These are phyloP conservation scores for Diversispora eburnea DNA, from an alignment of 192 early-diverging fungal species.

Conservation along the genomic window DNA sequence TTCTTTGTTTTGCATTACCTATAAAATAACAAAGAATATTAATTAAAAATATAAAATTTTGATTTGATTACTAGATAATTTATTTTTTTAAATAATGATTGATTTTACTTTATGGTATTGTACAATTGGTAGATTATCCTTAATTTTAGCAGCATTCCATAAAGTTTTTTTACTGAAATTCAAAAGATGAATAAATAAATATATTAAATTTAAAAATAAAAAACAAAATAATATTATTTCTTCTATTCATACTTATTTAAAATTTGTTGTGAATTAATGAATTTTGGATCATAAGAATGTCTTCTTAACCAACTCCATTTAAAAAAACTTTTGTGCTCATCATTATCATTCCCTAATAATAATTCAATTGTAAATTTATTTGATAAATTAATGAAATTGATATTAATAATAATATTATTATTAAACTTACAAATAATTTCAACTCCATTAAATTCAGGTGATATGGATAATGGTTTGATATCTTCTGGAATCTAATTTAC, in stretches of 20 bases:
- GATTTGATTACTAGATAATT: neutral
- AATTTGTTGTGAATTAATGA: conserved; percentile 29
- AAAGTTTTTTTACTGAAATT: neutral
- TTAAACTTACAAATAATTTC: conserved; percentile 42
- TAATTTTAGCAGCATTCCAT: conserved; percentile 32
- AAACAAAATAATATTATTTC: neutral
- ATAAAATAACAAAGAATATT: conserved; percentile 12
- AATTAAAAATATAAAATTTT: neutral
- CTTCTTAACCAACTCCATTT: conserved; percentile 58
- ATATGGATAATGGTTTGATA: conserved; percentile 45
- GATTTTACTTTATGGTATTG: conserved; percentile 23
- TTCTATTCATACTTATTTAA: conserved; percentile 1
- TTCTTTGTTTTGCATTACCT: conserved; percentile 64
- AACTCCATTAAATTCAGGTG: conserved; percentile 39
- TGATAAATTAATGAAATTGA: neutral
- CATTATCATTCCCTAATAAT: conserved; percentile 34
- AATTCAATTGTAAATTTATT: neutral
- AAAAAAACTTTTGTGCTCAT: conserved; percentile 58
- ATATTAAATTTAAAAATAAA: neutral
- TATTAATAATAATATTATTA: neutral
- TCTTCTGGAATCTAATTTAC: conserved; percentile 49
- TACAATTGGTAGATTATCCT: conserved; percentile 39
- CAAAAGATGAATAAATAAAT: neutral
- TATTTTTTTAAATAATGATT: neutral
- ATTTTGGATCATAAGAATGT: conserved; percentile 62